A percentile compares a stretch with the other conserved stretches of the same genome.
These are phyloP conservation scores for Pelargonium myrrhifolium DNA, from an alignment of 441 rosid genomes.

Conservation along the genomic window DNA sequence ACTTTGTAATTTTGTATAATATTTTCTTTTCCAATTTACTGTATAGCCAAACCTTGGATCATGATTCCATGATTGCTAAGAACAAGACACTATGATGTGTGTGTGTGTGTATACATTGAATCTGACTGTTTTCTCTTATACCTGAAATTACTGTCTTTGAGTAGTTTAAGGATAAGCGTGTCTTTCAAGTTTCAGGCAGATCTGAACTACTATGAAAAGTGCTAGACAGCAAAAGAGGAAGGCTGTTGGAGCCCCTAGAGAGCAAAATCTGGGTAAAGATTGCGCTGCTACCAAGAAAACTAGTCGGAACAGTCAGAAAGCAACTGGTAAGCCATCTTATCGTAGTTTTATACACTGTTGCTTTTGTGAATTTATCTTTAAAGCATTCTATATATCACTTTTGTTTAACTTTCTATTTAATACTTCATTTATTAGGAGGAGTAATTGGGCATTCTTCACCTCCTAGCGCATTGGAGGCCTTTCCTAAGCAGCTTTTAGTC, in stretches of 20 bases:
- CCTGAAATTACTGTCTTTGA: background rate
- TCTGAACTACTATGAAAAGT: constrained; percentile 28
- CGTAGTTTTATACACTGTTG: constrained; percentile 2
- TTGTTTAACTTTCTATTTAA: background rate
- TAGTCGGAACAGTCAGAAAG: constrained; percentile 15
- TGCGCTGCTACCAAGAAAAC: constrained; percentile 23
- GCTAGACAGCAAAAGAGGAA: constrained; percentile 24
- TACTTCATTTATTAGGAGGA: constrained; percentile 19
- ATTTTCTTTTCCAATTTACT: background rate
- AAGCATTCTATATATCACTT: background rate
- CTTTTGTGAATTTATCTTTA: background rate
- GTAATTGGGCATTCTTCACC: constrained; percentile 24
- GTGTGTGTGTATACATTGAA: background rate
- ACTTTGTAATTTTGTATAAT: background rate
- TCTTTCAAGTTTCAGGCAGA: constrained; percentile 17
- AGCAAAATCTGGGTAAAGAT: constrained; percentile 15
- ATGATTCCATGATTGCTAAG: background rate
- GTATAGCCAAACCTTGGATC: background rate
- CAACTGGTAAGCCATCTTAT: constrained; percentile 22
- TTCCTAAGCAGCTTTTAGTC: constrained; percentile 14
- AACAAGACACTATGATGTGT: background rate
- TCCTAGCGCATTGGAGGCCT: constrained; percentile 18
- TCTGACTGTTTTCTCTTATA: background rate
- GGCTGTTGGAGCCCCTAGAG: constrained; percentile 18
- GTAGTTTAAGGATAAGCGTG: constrained; percentile 1